Percentiles rank a stretch among this genome's conserved stretches.
phyloP scores from a whole-genome alignment of 345 rosid species.

The Syzygium jambos region DNA sequence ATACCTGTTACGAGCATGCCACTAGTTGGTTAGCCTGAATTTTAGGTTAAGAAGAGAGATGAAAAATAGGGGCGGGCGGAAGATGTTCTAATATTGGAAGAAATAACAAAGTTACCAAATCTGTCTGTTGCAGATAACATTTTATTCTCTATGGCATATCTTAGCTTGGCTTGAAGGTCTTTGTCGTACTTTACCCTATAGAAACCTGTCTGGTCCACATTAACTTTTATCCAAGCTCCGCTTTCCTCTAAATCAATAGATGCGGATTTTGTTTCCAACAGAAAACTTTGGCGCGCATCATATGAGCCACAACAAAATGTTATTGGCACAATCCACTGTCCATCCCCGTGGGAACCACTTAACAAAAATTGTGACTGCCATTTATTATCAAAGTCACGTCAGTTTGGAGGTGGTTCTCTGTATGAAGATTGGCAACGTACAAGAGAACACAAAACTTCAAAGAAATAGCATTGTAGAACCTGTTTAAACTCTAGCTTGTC shows the following conservation, averaged over 20 bases:
- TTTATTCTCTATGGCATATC: slow-evolving; percentile 57
- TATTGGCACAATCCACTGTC: slow-evolving; percentile 93
- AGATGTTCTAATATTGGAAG: background rate
- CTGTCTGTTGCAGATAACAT: slow-evolving; percentile 59
- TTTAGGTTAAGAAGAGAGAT: background rate
- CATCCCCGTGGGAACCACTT: slow-evolving; percentile 72
- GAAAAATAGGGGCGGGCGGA: background rate
- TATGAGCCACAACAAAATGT: slow-evolving; percentile 75
- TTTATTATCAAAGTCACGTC: background rate
- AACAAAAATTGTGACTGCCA: slow-evolving; percentile 78
- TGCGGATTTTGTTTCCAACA: slow-evolving; percentile 58
- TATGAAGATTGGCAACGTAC: background rate
- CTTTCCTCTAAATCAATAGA: slow-evolving; percentile 22
- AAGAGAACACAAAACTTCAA: background rate
- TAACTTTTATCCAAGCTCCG: slow-evolving; percentile 65
- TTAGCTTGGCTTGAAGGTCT: slow-evolving; percentile 61
- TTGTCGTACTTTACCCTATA: slow-evolving; percentile 88
- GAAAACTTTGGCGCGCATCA: slow-evolving; percentile 46
- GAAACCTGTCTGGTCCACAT: slow-evolving; percentile 82
- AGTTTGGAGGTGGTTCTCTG: background rate
- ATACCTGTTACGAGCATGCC: slow-evolving; percentile 39
- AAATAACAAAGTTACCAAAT: slow-evolving; percentile 48
- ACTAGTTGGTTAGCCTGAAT: slow-evolving; percentile 2
- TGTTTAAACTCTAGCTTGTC: slow-evolving; percentile 82
- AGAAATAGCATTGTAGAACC: slow-evolving; percentile 25